Conservation (phyloP, 2,329 filamentous ascomycete genomes). For the Nigrograna mackinnonii region DNA sequence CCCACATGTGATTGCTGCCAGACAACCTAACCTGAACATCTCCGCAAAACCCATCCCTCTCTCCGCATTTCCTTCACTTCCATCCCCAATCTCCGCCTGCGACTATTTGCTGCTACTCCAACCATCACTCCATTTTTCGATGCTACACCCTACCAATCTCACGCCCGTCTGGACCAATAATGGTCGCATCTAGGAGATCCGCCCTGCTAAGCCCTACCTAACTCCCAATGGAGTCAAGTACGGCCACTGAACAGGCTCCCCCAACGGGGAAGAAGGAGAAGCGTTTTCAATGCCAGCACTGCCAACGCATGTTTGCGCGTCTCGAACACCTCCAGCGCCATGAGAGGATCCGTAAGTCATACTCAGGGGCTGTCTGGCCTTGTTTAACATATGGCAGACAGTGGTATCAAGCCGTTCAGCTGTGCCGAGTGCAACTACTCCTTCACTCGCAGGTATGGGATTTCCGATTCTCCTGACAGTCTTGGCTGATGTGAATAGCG, state of each 20-base stretch:
- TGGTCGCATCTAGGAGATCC: constrained; percentile 8
- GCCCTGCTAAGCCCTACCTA: constrained; percentile 4
- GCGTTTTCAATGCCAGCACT: constrained; percentile 36
- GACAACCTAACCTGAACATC: too few species aligned
- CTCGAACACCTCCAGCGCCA: constrained; percentile 46
- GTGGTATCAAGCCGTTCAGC: constrained; percentile 45
- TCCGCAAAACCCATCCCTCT: constrained; percentile 19
- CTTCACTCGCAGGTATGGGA: constrained; percentile 46
- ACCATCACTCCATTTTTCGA: constrained; percentile 3
- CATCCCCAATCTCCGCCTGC: constrained; percentile 14
- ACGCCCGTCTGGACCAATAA: constrained; percentile 10
- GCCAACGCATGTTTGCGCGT: constrained; percentile 38
- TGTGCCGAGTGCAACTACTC: constrained; percentile 45
- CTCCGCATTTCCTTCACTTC: constrained; percentile 21
- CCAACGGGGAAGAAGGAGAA: constrained; percentile 38
- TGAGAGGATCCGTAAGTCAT: constrained; percentile 42
- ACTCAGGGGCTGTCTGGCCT: too few species aligned
- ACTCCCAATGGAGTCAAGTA: constrained; percentile 23
- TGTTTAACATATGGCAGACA: constrained; percentile 25
- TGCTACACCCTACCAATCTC: constrained; percentile 8
- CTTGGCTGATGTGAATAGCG: constrained; percentile 21
- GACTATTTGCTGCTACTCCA: constrained; percentile 2
- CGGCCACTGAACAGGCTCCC: constrained; percentile 15
- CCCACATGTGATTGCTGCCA: constrained; percentile 22
- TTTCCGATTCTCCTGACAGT: neutral